Percentiles rank a stretch among this genome's conserved stretches.
phyloP scores from a whole-genome alignment of 371 early-diverging fungal genomes.

The Lichtheimia ramosa region DNA sequence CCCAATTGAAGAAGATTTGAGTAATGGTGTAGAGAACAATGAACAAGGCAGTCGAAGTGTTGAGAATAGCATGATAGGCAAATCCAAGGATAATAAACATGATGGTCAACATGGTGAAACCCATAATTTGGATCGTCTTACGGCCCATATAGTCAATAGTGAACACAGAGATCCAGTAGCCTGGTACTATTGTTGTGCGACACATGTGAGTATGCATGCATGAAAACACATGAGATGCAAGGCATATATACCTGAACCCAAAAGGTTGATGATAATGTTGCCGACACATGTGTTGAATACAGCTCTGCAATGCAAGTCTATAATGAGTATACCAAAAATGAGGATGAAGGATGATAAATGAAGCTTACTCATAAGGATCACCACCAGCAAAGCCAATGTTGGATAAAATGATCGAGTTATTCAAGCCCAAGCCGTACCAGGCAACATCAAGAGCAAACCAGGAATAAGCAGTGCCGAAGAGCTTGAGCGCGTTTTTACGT shows the following conservation, averaged over 20 bases:
- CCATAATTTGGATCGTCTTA: slow-evolving; percentile 79
- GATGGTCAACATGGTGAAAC: slow-evolving; percentile 54
- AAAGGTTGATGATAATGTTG: slow-evolving; percentile 73
- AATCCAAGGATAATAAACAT: slow-evolving; percentile 49
- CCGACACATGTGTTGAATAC: slow-evolving; percentile 67
- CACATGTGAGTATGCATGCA: not conserved
- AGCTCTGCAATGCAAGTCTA: slow-evolving; percentile 26
- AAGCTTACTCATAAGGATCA: slow-evolving; percentile 40
- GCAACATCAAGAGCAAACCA: slow-evolving; percentile 87
- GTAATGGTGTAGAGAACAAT: slow-evolving; percentile 74
- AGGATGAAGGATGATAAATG: not conserved
- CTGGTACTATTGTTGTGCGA: slow-evolving; percentile 58
- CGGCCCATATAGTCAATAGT: slow-evolving; percentile 84
- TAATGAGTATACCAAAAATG: not conserved
- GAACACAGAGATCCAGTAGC: slow-evolving; percentile 83
- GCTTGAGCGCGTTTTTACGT: slow-evolving; percentile 54
- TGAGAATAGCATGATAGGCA: slow-evolving; percentile 47
- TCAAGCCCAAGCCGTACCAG: slow-evolving; percentile 85
- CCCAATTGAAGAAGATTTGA: slow-evolving; percentile 90
- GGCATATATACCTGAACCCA: slow-evolving; percentile 57
- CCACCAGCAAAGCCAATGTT: slow-evolving; percentile 69
- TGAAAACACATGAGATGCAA: not conserved
- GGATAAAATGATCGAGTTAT: slow-evolving; percentile 66
- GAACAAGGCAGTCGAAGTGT: slow-evolving; percentile 59
- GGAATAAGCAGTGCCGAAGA: slow-evolving; percentile 61